A percentile compares a stretch with the other conserved stretches of the same genome.
Evolutionary conservation across 2,329 filamentous ascomycete genomes (phyloP).

Genomic region (Shiraia sp.): DNA sequence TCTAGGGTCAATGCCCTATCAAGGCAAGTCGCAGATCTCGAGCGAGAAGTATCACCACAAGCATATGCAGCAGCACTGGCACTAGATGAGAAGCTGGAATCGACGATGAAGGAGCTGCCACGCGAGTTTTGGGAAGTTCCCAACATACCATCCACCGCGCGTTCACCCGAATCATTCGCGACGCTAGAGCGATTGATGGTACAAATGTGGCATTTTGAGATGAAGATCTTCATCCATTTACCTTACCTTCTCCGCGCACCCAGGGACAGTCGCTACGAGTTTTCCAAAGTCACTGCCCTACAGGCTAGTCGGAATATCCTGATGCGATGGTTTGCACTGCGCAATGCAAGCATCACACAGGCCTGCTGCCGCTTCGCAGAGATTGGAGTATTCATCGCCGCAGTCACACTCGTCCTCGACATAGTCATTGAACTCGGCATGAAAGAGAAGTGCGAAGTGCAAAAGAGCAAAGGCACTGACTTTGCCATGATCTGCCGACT

Average conservation of each 20-base stretch:
- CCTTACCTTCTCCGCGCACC: slow-evolving; percentile 38
- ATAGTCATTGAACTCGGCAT: slow-evolving; percentile 41
- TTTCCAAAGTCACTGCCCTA: slow-evolving; percentile 39
- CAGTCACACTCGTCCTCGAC: slow-evolving; percentile 40
- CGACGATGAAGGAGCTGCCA: slow-evolving; percentile 31
- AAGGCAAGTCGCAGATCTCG: slow-evolving; percentile 32
- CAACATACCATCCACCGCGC: slow-evolving; percentile 38
- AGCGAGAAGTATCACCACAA: slow-evolving; percentile 34
- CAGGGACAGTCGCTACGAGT: slow-evolving; percentile 39
- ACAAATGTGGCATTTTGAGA: slow-evolving; percentile 42
- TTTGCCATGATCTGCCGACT: slow-evolving; percentile 43
- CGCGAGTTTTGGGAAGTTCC: slow-evolving; percentile 44
- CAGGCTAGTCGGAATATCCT: slow-evolving; percentile 41
- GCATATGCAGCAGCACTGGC: slow-evolving; percentile 36
- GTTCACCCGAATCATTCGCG: slow-evolving; percentile 30
- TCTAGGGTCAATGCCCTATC: slow-evolving; percentile 27
- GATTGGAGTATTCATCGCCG: slow-evolving; percentile 40
- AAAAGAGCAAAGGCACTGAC: slow-evolving; percentile 39
- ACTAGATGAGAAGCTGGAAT: slow-evolving; percentile 39
- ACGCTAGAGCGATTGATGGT: slow-evolving; percentile 36
- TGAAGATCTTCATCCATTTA: slow-evolving; percentile 42
- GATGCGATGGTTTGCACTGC: slow-evolving; percentile 43
- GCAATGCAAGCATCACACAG: slow-evolving; percentile 40
- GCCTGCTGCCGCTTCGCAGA: slow-evolving; percentile 40
- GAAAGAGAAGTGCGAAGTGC: slow-evolving; percentile 38